Evolutionary conservation across 148 eudicot genomes (phyloP).

Genomic region (Cornus suecica): DNA sequence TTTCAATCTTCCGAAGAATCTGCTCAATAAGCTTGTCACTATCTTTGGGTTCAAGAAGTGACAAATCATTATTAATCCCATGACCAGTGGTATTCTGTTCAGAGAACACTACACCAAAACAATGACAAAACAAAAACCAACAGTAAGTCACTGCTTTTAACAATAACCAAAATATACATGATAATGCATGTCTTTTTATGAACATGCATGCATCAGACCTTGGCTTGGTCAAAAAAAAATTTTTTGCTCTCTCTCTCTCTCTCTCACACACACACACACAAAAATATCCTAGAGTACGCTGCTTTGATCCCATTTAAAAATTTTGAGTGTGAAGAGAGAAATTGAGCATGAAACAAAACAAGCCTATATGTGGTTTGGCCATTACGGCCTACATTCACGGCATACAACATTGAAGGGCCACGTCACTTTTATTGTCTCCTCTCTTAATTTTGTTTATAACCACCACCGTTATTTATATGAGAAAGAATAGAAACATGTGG

Average conservation of each 20-base stretch:
- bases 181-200: background rate
- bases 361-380: too few species aligned
- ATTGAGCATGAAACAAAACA: too few species aligned
- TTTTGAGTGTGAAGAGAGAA: too few species aligned
- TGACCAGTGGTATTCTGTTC: slow-evolving; percentile 33
- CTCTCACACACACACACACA: too few species aligned
- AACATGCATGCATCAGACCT: background rate
- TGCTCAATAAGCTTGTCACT: slow-evolving; percentile 48
- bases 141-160: background rate
- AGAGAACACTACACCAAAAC: slow-evolving; percentile 20
- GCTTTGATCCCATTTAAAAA: too few species aligned
- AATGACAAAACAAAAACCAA: background rate
- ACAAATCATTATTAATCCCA: slow-evolving; percentile 36
- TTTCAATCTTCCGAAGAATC: slow-evolving; percentile 59
- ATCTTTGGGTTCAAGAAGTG: slow-evolving; percentile 29
- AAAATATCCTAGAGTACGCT: too few species aligned
- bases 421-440: too few species aligned
- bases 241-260: background rate
- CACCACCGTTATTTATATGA: too few species aligned
- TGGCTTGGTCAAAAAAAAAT: background rate
- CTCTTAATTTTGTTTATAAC: too few species aligned
- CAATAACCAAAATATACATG: background rate
- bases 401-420: too few species aligned
- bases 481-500: too few species aligned
- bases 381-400: too few species aligned